Conservation (phyloP, 2,329 filamentous ascomycete genomes). For the Botrytis porri region DNA sequence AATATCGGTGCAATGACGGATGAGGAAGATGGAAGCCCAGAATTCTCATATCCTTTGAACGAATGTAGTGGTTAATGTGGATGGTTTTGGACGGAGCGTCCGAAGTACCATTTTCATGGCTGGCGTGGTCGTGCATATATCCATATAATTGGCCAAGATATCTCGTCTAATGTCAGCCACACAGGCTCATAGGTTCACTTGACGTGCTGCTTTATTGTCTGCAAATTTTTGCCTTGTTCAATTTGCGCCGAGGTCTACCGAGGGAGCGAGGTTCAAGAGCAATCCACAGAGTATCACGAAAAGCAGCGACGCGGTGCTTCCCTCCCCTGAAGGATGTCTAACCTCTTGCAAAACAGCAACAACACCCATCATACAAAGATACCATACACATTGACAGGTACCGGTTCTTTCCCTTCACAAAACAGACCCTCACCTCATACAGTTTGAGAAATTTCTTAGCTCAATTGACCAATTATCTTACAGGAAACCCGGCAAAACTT, state of each 20-base stretch:
- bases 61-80: slow-evolving; percentile 9
- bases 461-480: slow-evolving; percentile 1
- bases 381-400: not conserved
- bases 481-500: not conserved
- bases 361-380: slow-evolving; percentile 11
- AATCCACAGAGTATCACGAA: slow-evolving; percentile 5
- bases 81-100: slow-evolving; percentile 13
- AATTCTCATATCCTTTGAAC: not conserved
- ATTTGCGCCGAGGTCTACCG: slow-evolving; percentile 5
- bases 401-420: not conserved
- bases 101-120: slow-evolving; percentile 17
- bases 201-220: slow-evolving; percentile 14
- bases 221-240: not conserved
- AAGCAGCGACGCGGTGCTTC: slow-evolving; percentile 8
- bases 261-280: slow-evolving; percentile 1
- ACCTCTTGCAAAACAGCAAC: slow-evolving; percentile 2
- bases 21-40: not conserved
- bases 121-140: slow-evolving; percentile 19
- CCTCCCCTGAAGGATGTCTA: not conserved
- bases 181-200: not conserved
- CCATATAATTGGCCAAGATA: slow-evolving; percentile 10
- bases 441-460: not conserved
- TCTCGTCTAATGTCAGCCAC: slow-evolving; percentile 16
- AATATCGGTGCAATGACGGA: not conserved
- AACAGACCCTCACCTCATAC: not conserved